These are phyloP conservation scores for Leccinum truebloodii DNA, from an alignment of 768 basidiomycete species.

Conservation along the genomic window DNA sequence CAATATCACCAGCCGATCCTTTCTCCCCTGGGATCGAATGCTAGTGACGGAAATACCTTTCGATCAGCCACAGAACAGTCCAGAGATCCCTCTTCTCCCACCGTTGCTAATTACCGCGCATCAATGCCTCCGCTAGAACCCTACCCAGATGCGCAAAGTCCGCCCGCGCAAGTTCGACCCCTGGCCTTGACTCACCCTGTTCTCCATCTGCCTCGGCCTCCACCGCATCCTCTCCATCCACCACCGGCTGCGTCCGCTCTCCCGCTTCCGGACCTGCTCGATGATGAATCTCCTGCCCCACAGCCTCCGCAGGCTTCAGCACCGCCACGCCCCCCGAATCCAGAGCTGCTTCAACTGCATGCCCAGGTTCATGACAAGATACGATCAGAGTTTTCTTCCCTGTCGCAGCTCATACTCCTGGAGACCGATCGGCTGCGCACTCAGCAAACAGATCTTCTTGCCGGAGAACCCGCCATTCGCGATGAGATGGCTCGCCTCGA, in stretches of 20 bases:
- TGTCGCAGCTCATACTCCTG: conserved; percentile 60
- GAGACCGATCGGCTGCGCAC: conserved; percentile 78
- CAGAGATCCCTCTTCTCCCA: conserved; percentile 22
- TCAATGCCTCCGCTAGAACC: conserved; percentile 29
- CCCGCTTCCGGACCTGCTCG: conserved; percentile 59
- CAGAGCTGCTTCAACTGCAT: conserved; percentile 83
- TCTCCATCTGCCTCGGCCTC: conserved; percentile 24
- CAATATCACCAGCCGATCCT: conserved; percentile 29
- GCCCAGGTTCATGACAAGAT: conserved; percentile 76
- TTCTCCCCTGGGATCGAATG: conserved; percentile 16
- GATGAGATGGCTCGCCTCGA: conserved; percentile 96
- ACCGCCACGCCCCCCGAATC: conserved; percentile 87
- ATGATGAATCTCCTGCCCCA: conserved; percentile 49
- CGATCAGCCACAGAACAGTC: conserved; percentile 22
- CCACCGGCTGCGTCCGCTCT: conserved; percentile 13
- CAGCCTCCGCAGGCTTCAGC: conserved; percentile 37
- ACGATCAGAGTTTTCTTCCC: conserved; percentile 66
- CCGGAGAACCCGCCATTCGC: conserved; percentile 89
- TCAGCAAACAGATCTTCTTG: conserved; percentile 80
- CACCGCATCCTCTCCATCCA: conserved; percentile 24
- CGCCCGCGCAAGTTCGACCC: conserved; percentile 22
- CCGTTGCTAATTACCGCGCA: conserved; percentile 31
- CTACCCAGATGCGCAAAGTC: conserved; percentile 31
- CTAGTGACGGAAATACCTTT: conserved; percentile 20
- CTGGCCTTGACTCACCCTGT: conserved; percentile 28